Base-by-base conservation (phyloP, 139 green algal species). In the Chlamydomonas sp. region DNA sequence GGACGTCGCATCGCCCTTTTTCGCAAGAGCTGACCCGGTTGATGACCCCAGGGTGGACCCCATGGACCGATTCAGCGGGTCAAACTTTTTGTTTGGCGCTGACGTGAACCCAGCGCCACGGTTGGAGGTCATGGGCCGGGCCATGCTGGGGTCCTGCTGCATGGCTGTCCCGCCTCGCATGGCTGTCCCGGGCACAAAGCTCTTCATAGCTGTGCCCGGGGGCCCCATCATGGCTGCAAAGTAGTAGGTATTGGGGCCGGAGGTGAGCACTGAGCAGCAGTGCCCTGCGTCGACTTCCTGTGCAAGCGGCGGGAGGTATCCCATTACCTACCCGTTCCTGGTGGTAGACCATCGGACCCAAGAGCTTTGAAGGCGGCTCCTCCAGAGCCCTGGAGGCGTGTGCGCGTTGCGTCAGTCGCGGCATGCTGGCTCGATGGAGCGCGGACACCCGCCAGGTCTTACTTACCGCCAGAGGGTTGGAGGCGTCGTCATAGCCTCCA, bases 111-210 rank as follows among this genome's bases (percentile, higher is more conserved):
- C 95, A 63, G 94, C 94, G 0, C 91, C 95, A 71, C 92, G 87
- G 92, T 95, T 94, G 4, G 94, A 96, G 5, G 95, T 98, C 95
- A 98, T 97, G 8, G 96, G 96, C 1, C 96, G 91, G 8, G 89
- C 93, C 76, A 89, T 63, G 83, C n/a, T 71, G 3, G 31, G 73
- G 73, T 75, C 58, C 14, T 49, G 59, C 73, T 80, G 72, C 83
- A 83, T 88, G 8, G 75, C 84, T 20, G 84, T 88, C 4, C 84
- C 84, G 6, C 79, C 80, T 63, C 67, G 79, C 85, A 89, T 85
- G n/a, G 89, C 88, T 5, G 88, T 91, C 6, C 88, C 88, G 2
- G 90, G 83, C 63, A 93, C 76, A 69, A 90, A 93, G 20, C 83
- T 83, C 67, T 93, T 93, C 90, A 92, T 91, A 6, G 90, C 88